A percentile compares a stretch with the other conserved stretches of the same genome.
Evolutionary conservation across 2,329 filamentous ascomycete genomes (phyloP).

Genomic region (Macrophomina tecta): DNA sequence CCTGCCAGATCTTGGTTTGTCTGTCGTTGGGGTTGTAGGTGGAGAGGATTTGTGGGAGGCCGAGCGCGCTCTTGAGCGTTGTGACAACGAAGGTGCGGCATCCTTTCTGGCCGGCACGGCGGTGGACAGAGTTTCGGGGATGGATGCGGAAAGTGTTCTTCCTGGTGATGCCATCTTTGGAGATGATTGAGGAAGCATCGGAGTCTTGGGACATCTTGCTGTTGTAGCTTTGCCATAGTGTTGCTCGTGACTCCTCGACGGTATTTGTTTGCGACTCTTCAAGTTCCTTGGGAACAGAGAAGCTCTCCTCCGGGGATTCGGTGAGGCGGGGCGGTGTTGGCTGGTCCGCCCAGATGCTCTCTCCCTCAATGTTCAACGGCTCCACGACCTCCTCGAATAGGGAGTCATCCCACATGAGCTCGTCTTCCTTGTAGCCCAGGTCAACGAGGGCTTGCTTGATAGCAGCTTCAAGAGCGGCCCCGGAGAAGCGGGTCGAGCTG

Average conservation of each 20-base stretch:
- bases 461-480: constrained; percentile 42
- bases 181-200: constrained; percentile 21
- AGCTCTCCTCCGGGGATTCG: constrained; percentile 35
- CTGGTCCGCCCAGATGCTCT: constrained; percentile 46
- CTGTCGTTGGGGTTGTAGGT: constrained; percentile 49
- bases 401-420: constrained; percentile 49
- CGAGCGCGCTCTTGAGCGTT: constrained; percentile 46
- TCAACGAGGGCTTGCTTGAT: constrained; percentile 44
- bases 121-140: constrained; percentile 41
- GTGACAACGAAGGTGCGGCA: constrained; percentile 48
- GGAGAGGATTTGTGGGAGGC: constrained; percentile 43
- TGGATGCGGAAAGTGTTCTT: constrained; percentile 41
- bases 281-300: background rate
- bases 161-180: constrained; percentile 25
- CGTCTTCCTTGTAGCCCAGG: constrained; percentile 42
- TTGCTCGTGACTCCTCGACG: background rate
- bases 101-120: constrained; percentile 40
- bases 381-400: constrained; percentile 43
- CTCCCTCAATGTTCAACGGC: constrained; percentile 35
- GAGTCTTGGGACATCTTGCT: constrained; percentile 5
- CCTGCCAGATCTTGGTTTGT: constrained; percentile 40
- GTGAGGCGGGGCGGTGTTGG: constrained; percentile 33
- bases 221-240: constrained; percentile 22
- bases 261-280: background rate
- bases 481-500: constrained; percentile 45